These are phyloP conservation scores for Hypholoma sublateritium DNA, from an alignment of 768 basidiomycete species.

Conservation along the genomic window DNA sequence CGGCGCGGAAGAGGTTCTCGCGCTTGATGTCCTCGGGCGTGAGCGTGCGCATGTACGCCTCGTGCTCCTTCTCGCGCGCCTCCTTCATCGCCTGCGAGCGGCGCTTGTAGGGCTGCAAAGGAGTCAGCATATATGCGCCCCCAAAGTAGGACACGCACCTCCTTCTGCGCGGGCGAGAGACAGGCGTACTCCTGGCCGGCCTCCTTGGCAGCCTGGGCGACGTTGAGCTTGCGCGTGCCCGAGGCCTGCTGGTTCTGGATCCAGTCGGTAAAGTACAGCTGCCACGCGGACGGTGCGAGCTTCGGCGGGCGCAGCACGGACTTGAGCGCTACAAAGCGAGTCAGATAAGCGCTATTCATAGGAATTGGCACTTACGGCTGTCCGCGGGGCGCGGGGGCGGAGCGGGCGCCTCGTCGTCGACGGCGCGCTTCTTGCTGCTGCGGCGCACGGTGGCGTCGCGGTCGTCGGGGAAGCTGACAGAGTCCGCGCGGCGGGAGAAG, in stretches of 20 bases:
- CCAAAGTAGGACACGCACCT: slow-evolving; percentile 47
- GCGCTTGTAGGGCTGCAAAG: slow-evolving; percentile 73
- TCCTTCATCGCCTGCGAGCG: slow-evolving; percentile 86
- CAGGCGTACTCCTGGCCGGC: slow-evolving; percentile 88
- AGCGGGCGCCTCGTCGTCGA: slow-evolving; percentile 33
- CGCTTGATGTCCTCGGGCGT: slow-evolving; percentile 94
- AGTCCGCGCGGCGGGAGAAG: slow-evolving; percentile 63
- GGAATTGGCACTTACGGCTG: background rate
- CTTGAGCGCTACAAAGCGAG: slow-evolving; percentile 52
- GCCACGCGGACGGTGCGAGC: slow-evolving; percentile 93
- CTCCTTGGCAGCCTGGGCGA: slow-evolving; percentile 93
- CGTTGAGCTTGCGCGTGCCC: slow-evolving; percentile 84
- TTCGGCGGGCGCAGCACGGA: slow-evolving; percentile 86
- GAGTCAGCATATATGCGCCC: background rate
- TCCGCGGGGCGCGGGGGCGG: slow-evolving; percentile 30
- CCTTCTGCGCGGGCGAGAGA: slow-evolving; percentile 78
- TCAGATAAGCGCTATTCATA: slow-evolving; percentile 1
- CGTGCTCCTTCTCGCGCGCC: slow-evolving; percentile 76
- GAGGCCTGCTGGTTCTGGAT: slow-evolving; percentile 83
- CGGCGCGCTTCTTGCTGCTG: slow-evolving; percentile 55
- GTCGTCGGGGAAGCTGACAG: slow-evolving; percentile 57
- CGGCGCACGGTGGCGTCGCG: slow-evolving; percentile 74
- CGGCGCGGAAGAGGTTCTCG: slow-evolving; percentile 89
- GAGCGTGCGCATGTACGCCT: slow-evolving; percentile 82
- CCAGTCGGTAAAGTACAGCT: slow-evolving; percentile 95